Evolutionary conservation across 2,329 filamentous ascomycete species (phyloP).

Genomic region (Penicillium digitatum): DNA sequence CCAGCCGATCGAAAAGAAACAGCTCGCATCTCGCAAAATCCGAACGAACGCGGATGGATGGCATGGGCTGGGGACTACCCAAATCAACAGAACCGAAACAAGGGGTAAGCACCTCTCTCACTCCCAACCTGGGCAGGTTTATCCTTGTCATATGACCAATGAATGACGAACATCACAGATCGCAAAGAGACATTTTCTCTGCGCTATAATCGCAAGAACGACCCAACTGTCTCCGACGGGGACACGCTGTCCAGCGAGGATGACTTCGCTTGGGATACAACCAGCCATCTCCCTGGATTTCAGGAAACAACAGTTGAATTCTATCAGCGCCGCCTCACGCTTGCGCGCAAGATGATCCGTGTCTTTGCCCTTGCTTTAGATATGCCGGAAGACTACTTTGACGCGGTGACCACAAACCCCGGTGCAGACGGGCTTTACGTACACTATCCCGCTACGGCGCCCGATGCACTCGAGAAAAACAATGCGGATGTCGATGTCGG

Average conservation of each 20-base stretch:
- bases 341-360: conserved; percentile 51
- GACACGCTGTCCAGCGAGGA: conserved; percentile 47
- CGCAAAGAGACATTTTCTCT: conserved; percentile 52
- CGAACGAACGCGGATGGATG: conserved; percentile 51
- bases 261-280: conserved; percentile 53
- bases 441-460: conserved; percentile 44
- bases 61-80: conserved; percentile 27
- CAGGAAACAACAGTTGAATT: conserved; percentile 21
- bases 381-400: conserved; percentile 54
- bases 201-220: conserved; percentile 52
- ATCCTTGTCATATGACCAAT: not conserved
- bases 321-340: conserved; percentile 34
- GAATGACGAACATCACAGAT: conserved; percentile 34
- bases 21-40: conserved; percentile 30
- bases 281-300: conserved; percentile 42
- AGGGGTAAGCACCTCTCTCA: conserved; percentile 34
- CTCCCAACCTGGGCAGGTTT: not conserved
- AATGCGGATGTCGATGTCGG: conserved; percentile 35
- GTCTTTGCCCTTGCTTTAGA: conserved; percentile 55
- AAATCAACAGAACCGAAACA: conserved; percentile 31
- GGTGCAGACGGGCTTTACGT: conserved; percentile 46
- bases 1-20: conserved; percentile 46
- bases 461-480: conserved; percentile 21
- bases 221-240: conserved; percentile 45
- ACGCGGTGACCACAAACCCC: conserved; percentile 52